Conservation (phyloP, 768 basidiomycete genomes). For the Hebeloma cylindrosporum region DNA sequence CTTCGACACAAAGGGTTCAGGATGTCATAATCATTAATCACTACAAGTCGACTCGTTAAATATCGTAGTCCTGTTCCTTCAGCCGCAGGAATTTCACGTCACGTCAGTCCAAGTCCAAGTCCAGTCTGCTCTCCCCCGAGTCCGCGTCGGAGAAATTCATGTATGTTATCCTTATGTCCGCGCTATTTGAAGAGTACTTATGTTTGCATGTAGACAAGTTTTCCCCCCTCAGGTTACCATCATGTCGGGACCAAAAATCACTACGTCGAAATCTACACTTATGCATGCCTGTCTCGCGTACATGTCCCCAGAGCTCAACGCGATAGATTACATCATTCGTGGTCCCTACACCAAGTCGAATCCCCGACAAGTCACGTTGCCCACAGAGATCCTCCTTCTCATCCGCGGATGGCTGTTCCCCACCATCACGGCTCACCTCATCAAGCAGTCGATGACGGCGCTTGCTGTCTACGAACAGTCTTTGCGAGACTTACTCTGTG, state of each 20-base stretch:
- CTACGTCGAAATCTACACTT: slow-evolving; percentile 43
- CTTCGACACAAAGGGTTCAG: slow-evolving; percentile 25
- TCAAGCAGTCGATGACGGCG: slow-evolving; percentile 41
- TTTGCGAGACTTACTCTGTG: slow-evolving; percentile 43
- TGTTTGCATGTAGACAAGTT: slow-evolving; percentile 6
- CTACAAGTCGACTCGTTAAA: slow-evolving; percentile 13
- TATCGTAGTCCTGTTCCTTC: slow-evolving; percentile 19
- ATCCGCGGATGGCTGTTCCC: slow-evolving; percentile 50
- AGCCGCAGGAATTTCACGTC: slow-evolving; percentile 37
- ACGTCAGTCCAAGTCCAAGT: slow-evolving; percentile 28
- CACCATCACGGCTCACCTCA: slow-evolving; percentile 39
- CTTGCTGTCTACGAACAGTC: slow-evolving; percentile 42
- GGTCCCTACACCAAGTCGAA: slow-evolving; percentile 10
- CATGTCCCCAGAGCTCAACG: slow-evolving; percentile 44
- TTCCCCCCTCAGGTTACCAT: slow-evolving; percentile 1
- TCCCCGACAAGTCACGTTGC: slow-evolving; percentile 31
- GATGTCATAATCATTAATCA: slow-evolving; percentile 17
- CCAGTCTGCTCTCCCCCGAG: slow-evolving; percentile 10
- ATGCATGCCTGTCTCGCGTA: slow-evolving; percentile 54
- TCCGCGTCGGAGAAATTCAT: slow-evolving; percentile 11
- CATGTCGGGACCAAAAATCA: slow-evolving; percentile 24
- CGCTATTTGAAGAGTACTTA: slow-evolving; percentile 17
- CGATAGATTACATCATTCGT: slow-evolving; percentile 40
- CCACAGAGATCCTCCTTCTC: slow-evolving; percentile 52
- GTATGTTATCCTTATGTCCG: slow-evolving; percentile 23